phyloP scores from a whole-genome alignment of 2,329 filamentous ascomycete genomes.

The Alternaria alternata region DNA sequence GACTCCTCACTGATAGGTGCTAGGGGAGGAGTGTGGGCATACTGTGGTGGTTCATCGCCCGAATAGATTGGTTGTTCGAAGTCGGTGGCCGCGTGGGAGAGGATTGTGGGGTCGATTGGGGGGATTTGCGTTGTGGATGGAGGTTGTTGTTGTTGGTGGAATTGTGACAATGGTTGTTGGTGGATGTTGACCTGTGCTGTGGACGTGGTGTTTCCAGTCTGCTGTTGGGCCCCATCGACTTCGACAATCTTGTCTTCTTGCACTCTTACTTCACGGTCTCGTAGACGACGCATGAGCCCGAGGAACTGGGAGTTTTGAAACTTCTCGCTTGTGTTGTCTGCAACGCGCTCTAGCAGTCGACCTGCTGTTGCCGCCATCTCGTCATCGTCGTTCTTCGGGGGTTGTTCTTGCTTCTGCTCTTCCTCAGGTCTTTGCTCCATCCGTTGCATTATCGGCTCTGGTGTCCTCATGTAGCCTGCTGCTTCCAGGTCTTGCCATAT shows the following conservation, averaged over 20 bases:
- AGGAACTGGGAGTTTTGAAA: constrained; percentile 82
- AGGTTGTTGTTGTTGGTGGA: background rate
- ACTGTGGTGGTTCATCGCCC: constrained; percentile 15
- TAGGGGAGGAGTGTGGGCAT: constrained; percentile 6
- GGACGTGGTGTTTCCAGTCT: background rate
- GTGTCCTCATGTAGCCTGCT: constrained; percentile 40
- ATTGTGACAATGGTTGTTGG: background rate
- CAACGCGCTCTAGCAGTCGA: constrained; percentile 72
- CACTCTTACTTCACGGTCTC: constrained; percentile 75
- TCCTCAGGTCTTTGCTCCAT: constrained; percentile 39
- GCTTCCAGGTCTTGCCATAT: constrained; percentile 43
- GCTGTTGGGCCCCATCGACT: constrained; percentile 41
- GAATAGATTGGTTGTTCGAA: constrained; percentile 43
- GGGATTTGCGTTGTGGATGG: constrained; percentile 27
- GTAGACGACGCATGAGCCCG: constrained; percentile 76
- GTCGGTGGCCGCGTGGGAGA: constrained; percentile 40
- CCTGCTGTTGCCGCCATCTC: constrained; percentile 77
- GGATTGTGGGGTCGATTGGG: constrained; percentile 38
- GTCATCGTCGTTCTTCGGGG: constrained; percentile 60
- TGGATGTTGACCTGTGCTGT: background rate
- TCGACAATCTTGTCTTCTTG: constrained; percentile 74
- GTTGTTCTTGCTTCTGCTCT: constrained; percentile 35
- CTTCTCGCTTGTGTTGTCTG: constrained; percentile 73
- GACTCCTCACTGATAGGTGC: constrained; percentile 13
- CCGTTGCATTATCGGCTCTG: constrained; percentile 21